phyloP scores from a whole-genome alignment of 805 yeast species.

The Candida pseudofarinosa region DNA sequence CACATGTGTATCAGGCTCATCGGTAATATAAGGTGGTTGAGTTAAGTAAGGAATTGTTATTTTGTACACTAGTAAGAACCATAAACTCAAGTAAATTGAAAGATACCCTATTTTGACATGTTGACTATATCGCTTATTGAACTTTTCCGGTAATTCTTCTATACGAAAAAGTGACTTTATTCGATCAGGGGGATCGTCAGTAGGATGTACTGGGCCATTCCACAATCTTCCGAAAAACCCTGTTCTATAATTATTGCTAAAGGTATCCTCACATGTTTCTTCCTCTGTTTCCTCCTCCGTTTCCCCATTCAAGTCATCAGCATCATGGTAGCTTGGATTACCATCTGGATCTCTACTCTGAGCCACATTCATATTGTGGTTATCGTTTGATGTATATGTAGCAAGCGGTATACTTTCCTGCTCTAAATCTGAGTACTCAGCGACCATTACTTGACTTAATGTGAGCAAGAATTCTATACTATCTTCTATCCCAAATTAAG shows the following conservation, averaged over 20 bases:
- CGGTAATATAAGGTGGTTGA: slow-evolving; percentile 29
- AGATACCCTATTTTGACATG: slow-evolving; percentile 26
- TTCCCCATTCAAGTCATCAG: neutral
- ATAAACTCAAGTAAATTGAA: slow-evolving; percentile 38
- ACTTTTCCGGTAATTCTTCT: slow-evolving; percentile 42
- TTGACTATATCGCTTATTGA: slow-evolving; percentile 25
- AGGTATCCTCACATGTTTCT: neutral
- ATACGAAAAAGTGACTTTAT: slow-evolving; percentile 12
- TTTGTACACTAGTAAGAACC: slow-evolving; percentile 40
- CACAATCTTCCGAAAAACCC: slow-evolving; percentile 25
- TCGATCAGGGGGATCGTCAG: slow-evolving; percentile 46
- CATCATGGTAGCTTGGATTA: neutral
- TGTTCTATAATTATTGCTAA: neutral
- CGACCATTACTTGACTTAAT: neutral
- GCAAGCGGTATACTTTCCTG: neutral
- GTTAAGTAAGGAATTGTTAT: slow-evolving; percentile 46
- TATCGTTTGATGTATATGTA: neutral
- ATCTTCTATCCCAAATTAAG: too few species aligned
- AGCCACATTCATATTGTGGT: neutral
- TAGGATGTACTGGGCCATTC: slow-evolving; percentile 52
- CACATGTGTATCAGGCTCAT: slow-evolving; percentile 23
- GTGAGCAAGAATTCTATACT: neutral
- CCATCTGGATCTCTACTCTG: neutral
- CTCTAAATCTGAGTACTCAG: neutral
- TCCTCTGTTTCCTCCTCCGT: neutral